Evolutionary conservation across 345 rosid species (phyloP).

Genomic region (Salix dunnii): DNA sequence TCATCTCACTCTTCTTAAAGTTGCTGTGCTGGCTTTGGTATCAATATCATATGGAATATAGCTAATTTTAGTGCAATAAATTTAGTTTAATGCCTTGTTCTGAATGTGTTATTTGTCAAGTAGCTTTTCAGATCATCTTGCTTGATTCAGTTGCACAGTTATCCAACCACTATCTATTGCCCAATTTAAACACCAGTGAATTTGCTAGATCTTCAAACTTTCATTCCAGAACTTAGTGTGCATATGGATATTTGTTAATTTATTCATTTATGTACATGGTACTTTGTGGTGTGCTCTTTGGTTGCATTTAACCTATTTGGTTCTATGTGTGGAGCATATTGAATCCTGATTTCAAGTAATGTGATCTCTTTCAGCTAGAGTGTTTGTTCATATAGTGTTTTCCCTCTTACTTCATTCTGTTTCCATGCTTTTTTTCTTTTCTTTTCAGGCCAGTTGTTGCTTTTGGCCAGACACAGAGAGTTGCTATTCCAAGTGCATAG

Average conservation of each 20-base stretch:
- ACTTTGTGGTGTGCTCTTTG: not conserved
- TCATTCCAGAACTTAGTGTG: not conserved
- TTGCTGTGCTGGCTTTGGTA: not conserved
- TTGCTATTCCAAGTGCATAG: constrained; percentile 30
- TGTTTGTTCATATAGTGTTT: not conserved
- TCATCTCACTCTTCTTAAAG: not conserved
- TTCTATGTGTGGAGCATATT: not conserved
- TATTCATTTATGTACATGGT: not conserved
- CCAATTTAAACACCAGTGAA: not conserved
- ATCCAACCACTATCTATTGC: not conserved
- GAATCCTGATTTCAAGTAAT: not conserved
- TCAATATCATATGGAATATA: too few relatives aligned
- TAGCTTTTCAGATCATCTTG: not conserved
- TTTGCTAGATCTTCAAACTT: not conserved
- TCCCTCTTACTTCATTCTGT: not conserved
- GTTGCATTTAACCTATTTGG: not conserved
- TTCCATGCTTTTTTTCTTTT: constrained; percentile 11
- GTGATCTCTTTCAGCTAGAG: not conserved
- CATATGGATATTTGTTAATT: not conserved
- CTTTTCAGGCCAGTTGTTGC: constrained; percentile 49
- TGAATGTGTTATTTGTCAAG: not conserved
- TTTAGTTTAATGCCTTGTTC: not conserved
- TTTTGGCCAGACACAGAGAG: constrained; percentile 46
- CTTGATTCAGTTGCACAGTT: constrained; percentile 1
- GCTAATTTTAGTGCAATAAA: too few relatives aligned